These are phyloP conservation scores for Fagopyrum homotropicum DNA, from an alignment of 148 eudicot species.

Conservation along the genomic window DNA sequence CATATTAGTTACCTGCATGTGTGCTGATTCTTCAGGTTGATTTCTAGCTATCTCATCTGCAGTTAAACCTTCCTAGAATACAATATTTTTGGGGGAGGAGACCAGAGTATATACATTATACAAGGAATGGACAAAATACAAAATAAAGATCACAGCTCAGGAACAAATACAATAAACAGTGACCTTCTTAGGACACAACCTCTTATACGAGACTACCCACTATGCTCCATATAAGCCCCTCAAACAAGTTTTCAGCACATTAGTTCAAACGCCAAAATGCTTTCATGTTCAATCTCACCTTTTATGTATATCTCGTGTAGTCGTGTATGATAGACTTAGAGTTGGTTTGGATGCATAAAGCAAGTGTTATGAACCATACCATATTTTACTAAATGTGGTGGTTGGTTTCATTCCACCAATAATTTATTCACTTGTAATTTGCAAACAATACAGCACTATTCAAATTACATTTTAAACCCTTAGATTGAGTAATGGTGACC, in stretches of 20 bases:
- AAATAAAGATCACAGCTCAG: not conserved
- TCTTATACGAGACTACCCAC: no score
- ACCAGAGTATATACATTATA: not conserved
- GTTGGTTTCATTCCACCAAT: no score
- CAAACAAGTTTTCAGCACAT: not conserved
- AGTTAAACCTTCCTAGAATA: constrained; percentile 78
- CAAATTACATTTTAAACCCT: not conserved
- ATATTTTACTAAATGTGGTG: no score
- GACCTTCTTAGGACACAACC: no score
- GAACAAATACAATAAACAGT: not conserved
- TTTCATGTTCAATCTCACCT: not conserved
- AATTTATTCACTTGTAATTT: no score
- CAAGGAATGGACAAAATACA: not conserved
- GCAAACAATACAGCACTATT: no score
- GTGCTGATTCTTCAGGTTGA: constrained; percentile 74
- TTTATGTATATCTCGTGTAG: not conserved
- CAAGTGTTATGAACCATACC: no score
- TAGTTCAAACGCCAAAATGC: no score
- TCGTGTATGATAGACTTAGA: no score
- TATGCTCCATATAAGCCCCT: not conserved
- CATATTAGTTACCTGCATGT: constrained; percentile 51
- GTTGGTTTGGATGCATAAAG: no score
- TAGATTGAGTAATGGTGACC: not conserved
- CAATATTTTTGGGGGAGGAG: not conserved
- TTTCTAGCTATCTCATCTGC: constrained; percentile 76